A percentile compares a stretch with the other conserved stretches of the same genome.
These are phyloP conservation scores for Alternaria brassicicola DNA, from an alignment of 2,329 filamentous ascomycete species.

Conservation along the genomic window DNA sequence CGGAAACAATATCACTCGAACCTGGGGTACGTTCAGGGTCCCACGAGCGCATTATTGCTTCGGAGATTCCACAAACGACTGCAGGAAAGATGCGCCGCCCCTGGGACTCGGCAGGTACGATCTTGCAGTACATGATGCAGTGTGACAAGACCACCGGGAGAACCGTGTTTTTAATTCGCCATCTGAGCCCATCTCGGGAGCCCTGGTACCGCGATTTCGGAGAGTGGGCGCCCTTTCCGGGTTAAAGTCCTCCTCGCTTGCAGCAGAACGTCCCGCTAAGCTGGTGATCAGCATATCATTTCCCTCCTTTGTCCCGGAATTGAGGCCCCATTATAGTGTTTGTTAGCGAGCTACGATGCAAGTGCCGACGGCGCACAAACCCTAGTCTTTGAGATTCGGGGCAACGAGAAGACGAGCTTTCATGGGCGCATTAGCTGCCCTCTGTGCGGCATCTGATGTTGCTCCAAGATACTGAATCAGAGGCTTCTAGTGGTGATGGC, in stretches of 20 bases:
- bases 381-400: not conserved
- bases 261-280: not conserved
- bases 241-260: not conserved
- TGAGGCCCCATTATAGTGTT: not conserved
- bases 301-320: not conserved
- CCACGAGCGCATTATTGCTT: not conserved
- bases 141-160: not conserved
- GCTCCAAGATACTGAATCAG: not conserved
- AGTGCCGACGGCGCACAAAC: not conserved
- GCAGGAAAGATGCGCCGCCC: not conserved
- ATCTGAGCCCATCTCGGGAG: not conserved
- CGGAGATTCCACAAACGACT: conserved; percentile 1
- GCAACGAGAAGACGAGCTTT: not conserved
- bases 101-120: not conserved
- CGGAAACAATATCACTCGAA: not conserved
- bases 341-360: not conserved
- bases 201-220: conserved; percentile 8
- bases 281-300: not conserved
- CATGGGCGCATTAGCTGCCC: not conserved
- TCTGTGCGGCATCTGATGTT: not conserved
- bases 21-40: not conserved
- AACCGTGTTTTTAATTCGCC: not conserved
- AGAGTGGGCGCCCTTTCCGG: not conserved
- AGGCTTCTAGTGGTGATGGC: not conserved
- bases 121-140: not conserved